Evolutionary conservation across 345 rosid genomes (phyloP).

Genomic region (Acer negundo): DNA sequence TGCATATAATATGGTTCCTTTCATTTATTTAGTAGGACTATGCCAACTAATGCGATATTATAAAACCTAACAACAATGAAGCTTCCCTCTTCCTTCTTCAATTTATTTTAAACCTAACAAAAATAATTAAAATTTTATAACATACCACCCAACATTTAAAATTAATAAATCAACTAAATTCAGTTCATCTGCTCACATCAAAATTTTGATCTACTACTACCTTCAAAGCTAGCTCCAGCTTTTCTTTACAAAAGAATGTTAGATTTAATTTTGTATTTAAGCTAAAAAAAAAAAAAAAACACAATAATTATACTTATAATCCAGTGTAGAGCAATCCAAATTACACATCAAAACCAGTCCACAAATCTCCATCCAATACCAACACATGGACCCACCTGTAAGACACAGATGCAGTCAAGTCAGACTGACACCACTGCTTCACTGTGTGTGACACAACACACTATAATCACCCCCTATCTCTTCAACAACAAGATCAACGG

Average conservation of each 20-base stretch:
- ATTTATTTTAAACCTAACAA: no score
- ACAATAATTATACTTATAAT: background rate
- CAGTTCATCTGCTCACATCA: slow-evolving; percentile 19
- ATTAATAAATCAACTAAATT: slow-evolving; percentile 16
- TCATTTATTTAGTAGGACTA: slow-evolving; percentile 15
- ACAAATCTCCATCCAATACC: slow-evolving; percentile 6
- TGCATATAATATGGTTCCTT: background rate
- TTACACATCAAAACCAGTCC: background rate
- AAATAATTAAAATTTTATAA: background rate
- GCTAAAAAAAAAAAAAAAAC: no score
- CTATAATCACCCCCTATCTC: background rate
- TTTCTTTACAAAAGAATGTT: slow-evolving; percentile 8
- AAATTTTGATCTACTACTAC: background rate
- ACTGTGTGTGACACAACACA: background rate
- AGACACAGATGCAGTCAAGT: background rate
- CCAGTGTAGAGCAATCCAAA: background rate
- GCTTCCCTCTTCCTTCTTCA: slow-evolving; percentile 5
- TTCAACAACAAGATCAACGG: slow-evolving; percentile 31
- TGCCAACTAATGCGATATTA: slow-evolving; percentile 23
- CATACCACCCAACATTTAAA: background rate
- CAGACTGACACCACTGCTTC: background rate
- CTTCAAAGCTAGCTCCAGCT: slow-evolving; percentile 8
- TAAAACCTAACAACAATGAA: slow-evolving; percentile 13
- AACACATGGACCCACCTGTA: slow-evolving; percentile 27
- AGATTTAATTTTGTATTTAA: background rate